Percentiles rank a stretch among this genome's conserved stretches.
Evolutionary conservation across 2,329 filamentous ascomycete species (phyloP).

Genomic region (Clonostachys chloroleuca): DNA sequence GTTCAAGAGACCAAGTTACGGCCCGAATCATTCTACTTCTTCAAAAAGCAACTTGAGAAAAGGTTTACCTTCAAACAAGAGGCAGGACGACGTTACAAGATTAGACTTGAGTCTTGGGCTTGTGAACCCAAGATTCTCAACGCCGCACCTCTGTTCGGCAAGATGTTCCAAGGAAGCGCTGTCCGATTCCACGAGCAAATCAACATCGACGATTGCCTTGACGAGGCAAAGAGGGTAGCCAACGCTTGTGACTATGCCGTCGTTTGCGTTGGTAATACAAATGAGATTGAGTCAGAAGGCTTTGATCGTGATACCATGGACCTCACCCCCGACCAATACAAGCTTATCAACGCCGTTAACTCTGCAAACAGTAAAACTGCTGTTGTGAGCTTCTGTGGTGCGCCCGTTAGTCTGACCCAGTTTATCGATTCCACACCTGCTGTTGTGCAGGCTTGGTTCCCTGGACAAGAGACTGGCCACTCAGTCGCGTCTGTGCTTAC

Average conservation of each 20-base stretch:
- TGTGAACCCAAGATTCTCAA: too few species aligned
- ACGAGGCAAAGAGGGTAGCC: constrained; percentile 27
- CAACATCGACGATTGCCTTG: constrained; percentile 4
- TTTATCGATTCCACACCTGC: constrained; percentile 41
- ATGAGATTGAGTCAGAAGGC: constrained; percentile 32
- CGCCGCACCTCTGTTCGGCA: too few species aligned
- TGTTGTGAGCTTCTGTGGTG: constrained; percentile 60
- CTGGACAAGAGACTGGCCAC: constrained; percentile 64
- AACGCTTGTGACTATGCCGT: constrained; percentile 52
- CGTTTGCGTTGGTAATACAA: constrained; percentile 47
- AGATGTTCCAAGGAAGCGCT: too few species aligned
- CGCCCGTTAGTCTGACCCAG: constrained; percentile 54
- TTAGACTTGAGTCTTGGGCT: too few species aligned
- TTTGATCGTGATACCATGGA: constrained; percentile 67
- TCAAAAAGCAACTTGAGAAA: too few species aligned
- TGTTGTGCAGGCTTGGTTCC: constrained; percentile 62
- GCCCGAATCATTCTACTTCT: too few species aligned
- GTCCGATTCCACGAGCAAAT: background rate
- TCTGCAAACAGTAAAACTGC: constrained; percentile 53
- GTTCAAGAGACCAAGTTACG: too few species aligned
- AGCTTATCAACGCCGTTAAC: constrained; percentile 48
- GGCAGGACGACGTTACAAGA: too few species aligned
- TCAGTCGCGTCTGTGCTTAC: constrained; percentile 62
- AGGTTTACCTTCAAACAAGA: too few species aligned
- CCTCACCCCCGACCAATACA: constrained; percentile 53